Evolutionary conservation across 805 yeast species (phyloP).

Genomic region (Clavispora santaluciae): DNA sequence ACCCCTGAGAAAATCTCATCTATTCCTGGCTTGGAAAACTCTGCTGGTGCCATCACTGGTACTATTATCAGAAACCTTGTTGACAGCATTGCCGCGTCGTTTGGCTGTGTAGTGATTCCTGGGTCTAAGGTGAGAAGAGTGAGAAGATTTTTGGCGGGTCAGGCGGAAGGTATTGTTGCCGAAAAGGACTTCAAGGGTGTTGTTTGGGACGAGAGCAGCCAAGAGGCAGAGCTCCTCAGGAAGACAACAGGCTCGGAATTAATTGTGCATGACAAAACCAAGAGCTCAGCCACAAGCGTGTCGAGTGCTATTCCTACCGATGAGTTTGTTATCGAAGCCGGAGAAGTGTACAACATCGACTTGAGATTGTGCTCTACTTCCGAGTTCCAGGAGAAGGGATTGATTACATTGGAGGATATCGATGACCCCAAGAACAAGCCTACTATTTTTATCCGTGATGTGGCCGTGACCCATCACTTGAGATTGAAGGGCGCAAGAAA

Average conservation of each 20-base stretch:
- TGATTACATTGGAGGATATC: slow-evolving; percentile 61
- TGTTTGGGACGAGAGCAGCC: slow-evolving; percentile 79
- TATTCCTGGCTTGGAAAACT: slow-evolving; percentile 20
- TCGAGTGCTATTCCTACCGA: slow-evolving; percentile 66
- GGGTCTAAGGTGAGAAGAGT: slow-evolving; percentile 90
- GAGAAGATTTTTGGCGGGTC: slow-evolving; percentile 93
- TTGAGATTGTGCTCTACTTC: slow-evolving; percentile 69
- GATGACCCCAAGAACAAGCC: slow-evolving; percentile 63
- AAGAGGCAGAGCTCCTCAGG: slow-evolving; percentile 54
- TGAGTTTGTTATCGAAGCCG: slow-evolving; percentile 66
- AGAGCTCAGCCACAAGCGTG: slow-evolving; percentile 19
- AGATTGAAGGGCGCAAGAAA: slow-evolving; percentile 71
- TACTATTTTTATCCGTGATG: slow-evolving; percentile 79
- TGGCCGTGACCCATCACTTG: slow-evolving; percentile 72
- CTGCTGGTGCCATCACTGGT: slow-evolving; percentile 52
- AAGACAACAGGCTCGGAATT: slow-evolving; percentile 19
- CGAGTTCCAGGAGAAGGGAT: slow-evolving; percentile 53
- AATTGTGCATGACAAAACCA: slow-evolving; percentile 11
- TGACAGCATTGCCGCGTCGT: slow-evolving; percentile 80
- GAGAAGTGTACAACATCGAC: slow-evolving; percentile 85
- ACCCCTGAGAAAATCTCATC: slow-evolving; percentile 65
- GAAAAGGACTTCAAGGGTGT: slow-evolving; percentile 93
- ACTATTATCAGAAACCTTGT: slow-evolving; percentile 66
- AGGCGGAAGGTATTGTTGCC: slow-evolving; percentile 85
- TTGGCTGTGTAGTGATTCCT: slow-evolving; percentile 82